A percentile compares a stretch with the other conserved stretches of the same genome.
phyloP scores from a whole-genome alignment of 768 basidiomycete species.

The Dacryopinax spathularia region DNA sequence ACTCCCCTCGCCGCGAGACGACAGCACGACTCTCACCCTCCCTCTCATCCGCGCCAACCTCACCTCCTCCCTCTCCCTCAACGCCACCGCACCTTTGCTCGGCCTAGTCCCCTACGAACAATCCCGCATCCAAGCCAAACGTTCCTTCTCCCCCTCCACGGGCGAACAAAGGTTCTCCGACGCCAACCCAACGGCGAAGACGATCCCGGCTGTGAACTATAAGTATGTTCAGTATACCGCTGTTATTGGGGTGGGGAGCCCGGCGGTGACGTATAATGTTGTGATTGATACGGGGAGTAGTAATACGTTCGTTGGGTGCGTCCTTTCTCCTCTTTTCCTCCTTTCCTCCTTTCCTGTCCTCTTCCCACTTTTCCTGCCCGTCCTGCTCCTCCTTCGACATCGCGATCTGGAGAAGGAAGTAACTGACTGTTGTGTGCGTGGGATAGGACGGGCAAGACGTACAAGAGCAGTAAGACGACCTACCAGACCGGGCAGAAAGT shows the following conservation, averaged over 20 bases:
- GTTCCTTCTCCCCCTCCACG: background rate
- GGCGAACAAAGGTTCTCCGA: background rate
- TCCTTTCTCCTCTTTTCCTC: too few relatives aligned
- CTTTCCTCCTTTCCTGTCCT: too few relatives aligned
- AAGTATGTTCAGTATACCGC: background rate
- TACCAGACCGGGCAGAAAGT: background rate
- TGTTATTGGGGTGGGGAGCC: background rate
- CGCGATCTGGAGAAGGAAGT: too few relatives aligned
- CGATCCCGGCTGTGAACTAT: background rate
- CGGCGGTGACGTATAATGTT: background rate
- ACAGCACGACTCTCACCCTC: background rate
- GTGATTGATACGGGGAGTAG: background rate
- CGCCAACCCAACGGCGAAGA: background rate
- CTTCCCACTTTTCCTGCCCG: too few relatives aligned
- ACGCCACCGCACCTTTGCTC: background rate
- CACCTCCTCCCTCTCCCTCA: background rate
- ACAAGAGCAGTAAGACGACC: background rate
- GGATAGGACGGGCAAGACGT: background rate
- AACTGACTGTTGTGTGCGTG: too few relatives aligned
- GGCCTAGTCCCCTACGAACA: background rate
- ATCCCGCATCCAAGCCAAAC: background rate
- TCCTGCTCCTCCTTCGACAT: too few relatives aligned
- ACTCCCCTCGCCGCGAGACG: background rate
- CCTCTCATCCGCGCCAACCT: background rate
- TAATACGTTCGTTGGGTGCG: background rate